Evolutionary conservation across 768 basidiomycete genomes (phyloP).

Genomic region (Phaeotremella fagi): DNA sequence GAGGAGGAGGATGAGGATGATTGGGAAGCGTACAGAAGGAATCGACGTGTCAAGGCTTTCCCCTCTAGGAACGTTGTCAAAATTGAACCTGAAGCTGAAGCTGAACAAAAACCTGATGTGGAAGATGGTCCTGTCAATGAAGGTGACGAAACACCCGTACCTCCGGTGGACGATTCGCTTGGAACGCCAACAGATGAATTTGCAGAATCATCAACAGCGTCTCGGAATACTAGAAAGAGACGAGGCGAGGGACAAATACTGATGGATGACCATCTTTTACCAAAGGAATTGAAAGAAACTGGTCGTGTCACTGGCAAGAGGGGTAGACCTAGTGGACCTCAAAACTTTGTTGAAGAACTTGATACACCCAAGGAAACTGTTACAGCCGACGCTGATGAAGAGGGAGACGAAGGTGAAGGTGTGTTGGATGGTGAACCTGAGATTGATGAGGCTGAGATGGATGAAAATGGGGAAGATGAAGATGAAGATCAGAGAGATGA

Average conservation of each 20-base stretch:
- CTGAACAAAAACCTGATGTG: slow-evolving; percentile 5
- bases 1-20: slow-evolving; percentile 14
- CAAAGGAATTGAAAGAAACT: slow-evolving; percentile 22
- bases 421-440: slow-evolving; percentile 4
- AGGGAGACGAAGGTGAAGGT: slow-evolving; percentile 17
- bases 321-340: slow-evolving; percentile 5
- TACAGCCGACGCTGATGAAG: slow-evolving; percentile 11
- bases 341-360: slow-evolving; percentile 7
- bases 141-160: not conserved
- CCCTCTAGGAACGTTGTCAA: slow-evolving; percentile 27
- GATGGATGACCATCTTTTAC: slow-evolving; percentile 36
- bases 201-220: slow-evolving; percentile 5
- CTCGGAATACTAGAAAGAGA: slow-evolving; percentile 17
- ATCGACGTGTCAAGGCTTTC: slow-evolving; percentile 18
- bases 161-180: no score
- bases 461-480: slow-evolving; percentile 18
- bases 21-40: slow-evolving; percentile 27
- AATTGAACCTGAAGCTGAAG: slow-evolving; percentile 35
- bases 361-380: not conserved
- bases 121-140: slow-evolving; percentile 28
- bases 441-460: no score
- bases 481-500: slow-evolving; percentile 23
- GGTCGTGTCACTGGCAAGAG: not conserved
- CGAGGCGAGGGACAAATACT: slow-evolving; percentile 36
- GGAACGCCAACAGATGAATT: not conserved